Evolutionary conservation across 2,329 filamentous ascomycete species (phyloP).

Genomic region (Keithomyces neogunnii): DNA sequence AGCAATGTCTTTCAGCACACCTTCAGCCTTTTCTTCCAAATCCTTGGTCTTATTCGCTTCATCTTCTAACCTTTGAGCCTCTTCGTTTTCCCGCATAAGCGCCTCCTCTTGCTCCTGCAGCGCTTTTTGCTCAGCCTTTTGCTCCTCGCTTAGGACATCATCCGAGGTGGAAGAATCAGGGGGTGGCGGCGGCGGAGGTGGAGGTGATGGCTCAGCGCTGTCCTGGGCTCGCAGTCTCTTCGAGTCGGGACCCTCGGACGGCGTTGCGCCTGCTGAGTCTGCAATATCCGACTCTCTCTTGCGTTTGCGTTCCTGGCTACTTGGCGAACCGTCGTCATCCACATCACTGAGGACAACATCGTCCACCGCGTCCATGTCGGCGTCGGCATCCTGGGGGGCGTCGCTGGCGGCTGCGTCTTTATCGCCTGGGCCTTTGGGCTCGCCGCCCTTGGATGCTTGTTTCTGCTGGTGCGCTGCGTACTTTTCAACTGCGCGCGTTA

Average conservation of each 20-base stretch:
- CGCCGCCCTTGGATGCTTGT: conserved; percentile 18
- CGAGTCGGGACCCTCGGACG: conserved; percentile 46
- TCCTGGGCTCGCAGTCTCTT: conserved; percentile 45
- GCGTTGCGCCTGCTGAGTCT: conserved; percentile 36
- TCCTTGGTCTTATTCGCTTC: conserved; percentile 27
- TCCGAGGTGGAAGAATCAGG: conserved; percentile 26
- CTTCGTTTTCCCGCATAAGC: conserved; percentile 44
- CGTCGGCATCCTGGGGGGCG: conserved; percentile 8
- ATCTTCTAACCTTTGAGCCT: conserved; percentile 43
- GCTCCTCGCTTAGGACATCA: conserved; percentile 24
- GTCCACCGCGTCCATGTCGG: conserved; percentile 23
- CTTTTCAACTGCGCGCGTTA: conserved; percentile 78
- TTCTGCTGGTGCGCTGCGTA: conserved; percentile 59
- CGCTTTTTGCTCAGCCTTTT: conserved; percentile 33
- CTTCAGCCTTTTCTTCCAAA: conserved; percentile 16
- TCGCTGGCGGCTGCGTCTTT: conserved; percentile 9
- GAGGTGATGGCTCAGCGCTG: conserved; percentile 26
- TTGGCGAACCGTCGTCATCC: conserved; percentile 35
- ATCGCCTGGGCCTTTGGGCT: conserved; percentile 9
- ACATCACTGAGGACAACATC: conserved; percentile 32
- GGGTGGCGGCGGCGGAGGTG: conserved; percentile 41
- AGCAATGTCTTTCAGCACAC: conserved; percentile 14
- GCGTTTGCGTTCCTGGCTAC: conserved; percentile 50
- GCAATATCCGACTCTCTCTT: conserved; percentile 42
- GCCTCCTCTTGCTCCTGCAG: conserved; percentile 43